phyloP scores from a whole-genome alignment of 345 rosid genomes.

The Lepidium didymum region DNA sequence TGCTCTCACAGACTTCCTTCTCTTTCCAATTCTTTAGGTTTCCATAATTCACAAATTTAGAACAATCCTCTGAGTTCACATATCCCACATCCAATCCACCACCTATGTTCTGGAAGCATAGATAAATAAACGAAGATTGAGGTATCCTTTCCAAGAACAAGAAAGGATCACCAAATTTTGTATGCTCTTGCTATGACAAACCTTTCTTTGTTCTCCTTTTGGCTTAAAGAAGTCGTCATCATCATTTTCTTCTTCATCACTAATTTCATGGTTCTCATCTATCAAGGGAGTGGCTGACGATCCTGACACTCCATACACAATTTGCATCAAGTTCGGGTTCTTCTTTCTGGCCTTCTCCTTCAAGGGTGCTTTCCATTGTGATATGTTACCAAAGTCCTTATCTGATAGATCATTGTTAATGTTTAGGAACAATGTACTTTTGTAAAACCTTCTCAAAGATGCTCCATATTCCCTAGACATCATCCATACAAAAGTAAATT shows the following conservation, averaged over 20 bases:
- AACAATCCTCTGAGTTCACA: conserved; percentile 58
- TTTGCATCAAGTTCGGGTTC: conserved; percentile 61
- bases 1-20: conserved; percentile 49
- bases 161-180: neutral
- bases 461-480: neutral
- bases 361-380: conserved; percentile 81
- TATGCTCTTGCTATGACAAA: conserved; percentile 21
- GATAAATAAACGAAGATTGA: neutral
- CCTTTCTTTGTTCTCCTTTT: conserved; percentile 70
- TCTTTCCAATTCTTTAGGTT: conserved; percentile 63
- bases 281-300: conserved; percentile 28
- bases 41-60: conserved; percentile 47
- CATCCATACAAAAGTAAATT: neutral
- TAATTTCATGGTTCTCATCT: conserved; percentile 35
- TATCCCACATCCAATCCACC: conserved; percentile 41
- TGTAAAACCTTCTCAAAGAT: neutral
- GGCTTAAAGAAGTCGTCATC: conserved; percentile 81
- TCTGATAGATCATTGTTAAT: conserved; percentile 23
- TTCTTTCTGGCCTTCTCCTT: conserved; percentile 47
- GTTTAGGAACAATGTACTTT: conserved; percentile 11
- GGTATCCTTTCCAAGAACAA: neutral
- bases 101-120: conserved; percentile 39
- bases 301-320: conserved; percentile 62
- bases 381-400: conserved; percentile 56
- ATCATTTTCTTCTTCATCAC: conserved; percentile 55